Percentiles rank a stretch among this genome's conserved stretches.
Conservation (phyloP, 257 asterid genomes). For the Solanum pinnatisectum region DNA sequence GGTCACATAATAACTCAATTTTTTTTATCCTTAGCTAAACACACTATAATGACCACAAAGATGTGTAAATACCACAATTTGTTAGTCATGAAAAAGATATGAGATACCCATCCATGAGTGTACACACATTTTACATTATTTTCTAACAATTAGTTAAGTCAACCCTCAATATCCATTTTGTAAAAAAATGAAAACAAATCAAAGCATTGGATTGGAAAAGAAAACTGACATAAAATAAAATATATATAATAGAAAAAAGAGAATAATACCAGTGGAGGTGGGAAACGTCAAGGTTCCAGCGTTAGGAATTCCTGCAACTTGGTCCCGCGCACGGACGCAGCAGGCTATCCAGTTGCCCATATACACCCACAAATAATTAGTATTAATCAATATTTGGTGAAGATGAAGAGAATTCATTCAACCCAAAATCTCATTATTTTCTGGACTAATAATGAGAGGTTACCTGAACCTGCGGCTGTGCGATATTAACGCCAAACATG, state of each 20-base stretch:
- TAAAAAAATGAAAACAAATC: background rate
- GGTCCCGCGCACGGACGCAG: background rate
- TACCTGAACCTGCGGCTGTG: background rate
- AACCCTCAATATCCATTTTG: background rate
- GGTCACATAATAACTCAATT: background rate
- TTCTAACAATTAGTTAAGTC: background rate
- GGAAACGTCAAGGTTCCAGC: background rate
- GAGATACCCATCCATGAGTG: background rate
- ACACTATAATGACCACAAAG: background rate
- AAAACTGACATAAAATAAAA: background rate
- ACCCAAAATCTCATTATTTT: background rate
- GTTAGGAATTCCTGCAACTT: background rate
- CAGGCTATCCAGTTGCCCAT: conserved; percentile 6
- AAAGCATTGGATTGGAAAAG: background rate
- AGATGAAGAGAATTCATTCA: background rate
- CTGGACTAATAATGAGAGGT: background rate
- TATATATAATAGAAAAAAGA: background rate
- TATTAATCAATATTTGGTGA: background rate
- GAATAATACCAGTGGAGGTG: background rate
- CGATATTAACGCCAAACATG: background rate
- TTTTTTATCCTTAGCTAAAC: background rate
- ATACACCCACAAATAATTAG: background rate
- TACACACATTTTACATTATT: background rate
- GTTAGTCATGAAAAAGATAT: background rate
- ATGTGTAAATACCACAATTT: background rate